phyloP scores from a whole-genome alignment of 192 early-diverging fungal species.

The Coemansia sp. region DNA sequence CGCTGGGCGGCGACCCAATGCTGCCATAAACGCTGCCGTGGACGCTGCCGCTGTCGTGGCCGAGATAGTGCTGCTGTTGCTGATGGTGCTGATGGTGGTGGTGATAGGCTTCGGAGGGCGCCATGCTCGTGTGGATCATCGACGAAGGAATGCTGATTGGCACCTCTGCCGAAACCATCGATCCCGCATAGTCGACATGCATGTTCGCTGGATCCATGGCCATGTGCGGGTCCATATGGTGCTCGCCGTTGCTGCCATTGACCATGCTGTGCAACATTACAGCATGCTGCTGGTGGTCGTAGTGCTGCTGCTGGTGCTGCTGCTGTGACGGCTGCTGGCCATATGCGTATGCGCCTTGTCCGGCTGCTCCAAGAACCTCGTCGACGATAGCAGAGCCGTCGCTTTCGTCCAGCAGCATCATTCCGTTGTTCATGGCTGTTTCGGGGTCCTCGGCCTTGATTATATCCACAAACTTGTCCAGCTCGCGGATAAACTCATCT shows the following conservation, averaged over 20 bases:
- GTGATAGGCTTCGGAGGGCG: conserved; percentile 11
- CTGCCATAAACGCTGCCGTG: not conserved
- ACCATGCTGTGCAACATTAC: conserved; percentile 35
- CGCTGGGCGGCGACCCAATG: conserved; percentile 13
- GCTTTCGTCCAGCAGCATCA: conserved; percentile 49
- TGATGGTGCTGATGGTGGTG: conserved; percentile 5
- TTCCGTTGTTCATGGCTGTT: conserved; percentile 34
- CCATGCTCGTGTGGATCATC: conserved; percentile 16
- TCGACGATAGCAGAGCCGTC: conserved; percentile 40
- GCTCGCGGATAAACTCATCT: conserved; percentile 53
- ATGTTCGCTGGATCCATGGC: conserved; percentile 44
- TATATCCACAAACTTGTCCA: conserved; percentile 54
- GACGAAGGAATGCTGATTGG: conserved; percentile 28
- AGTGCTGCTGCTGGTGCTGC: conserved; percentile 19
- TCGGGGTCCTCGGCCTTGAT: conserved; percentile 50
- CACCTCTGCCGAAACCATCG: conserved; percentile 20
- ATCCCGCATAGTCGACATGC: conserved; percentile 32
- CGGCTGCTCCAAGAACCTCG: conserved; percentile 24
- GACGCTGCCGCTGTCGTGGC: conserved; percentile 1
- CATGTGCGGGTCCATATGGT: conserved; percentile 25
- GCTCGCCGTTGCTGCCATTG: conserved; percentile 13
- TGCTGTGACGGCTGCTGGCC: conserved; percentile 25
- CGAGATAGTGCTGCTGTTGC: conserved; percentile 8
- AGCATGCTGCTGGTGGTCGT: conserved; percentile 26
- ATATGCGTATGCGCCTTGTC: conserved; percentile 29